Conservation (phyloP, 2,329 filamentous ascomycete species). For the Fusarium hainanense region DNA sequence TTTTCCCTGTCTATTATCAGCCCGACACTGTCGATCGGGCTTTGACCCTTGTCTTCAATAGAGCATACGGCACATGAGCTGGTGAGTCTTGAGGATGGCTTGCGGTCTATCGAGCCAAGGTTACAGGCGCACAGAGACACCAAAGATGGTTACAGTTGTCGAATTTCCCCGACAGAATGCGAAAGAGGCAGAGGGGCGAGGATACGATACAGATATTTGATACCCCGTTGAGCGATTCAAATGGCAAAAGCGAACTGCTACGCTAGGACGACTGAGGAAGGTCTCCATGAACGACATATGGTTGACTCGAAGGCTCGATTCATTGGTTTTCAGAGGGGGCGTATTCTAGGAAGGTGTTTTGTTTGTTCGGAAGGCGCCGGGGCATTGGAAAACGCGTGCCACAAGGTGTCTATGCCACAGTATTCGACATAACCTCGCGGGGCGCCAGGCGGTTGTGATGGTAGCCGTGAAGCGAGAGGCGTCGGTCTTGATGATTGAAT, state of each 20-base stretch:
- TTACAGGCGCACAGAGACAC: conserved; percentile 10
- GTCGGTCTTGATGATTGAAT: conserved; percentile 10
- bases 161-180: background rate
- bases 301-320: conserved; percentile 10
- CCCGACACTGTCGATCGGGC: conserved; percentile 34
- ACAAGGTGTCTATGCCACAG: conserved; percentile 8
- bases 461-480: background rate
- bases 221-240: conserved; percentile 24
- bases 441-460: background rate
- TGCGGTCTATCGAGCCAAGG: conserved; percentile 10
- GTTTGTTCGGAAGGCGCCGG: conserved; percentile 17
- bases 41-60: conserved; percentile 19
- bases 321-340: conserved; percentile 35
- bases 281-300: background rate
- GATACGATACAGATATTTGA: conserved; percentile 31
- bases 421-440: conserved; percentile 1
- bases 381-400: conserved; percentile 39
- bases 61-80: conserved; percentile 10
- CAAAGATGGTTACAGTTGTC: conserved; percentile 7
- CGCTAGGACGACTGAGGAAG: conserved; percentile 11
- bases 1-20: conserved; percentile 23
- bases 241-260: conserved; percentile 18
- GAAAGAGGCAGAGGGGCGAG: conserved; percentile 6
- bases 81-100: conserved; percentile 13
- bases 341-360: conserved; percentile 29